Conservation (phyloP, 1,139 yeast species). For the Lodderomyces orthopsilosis region DNA sequence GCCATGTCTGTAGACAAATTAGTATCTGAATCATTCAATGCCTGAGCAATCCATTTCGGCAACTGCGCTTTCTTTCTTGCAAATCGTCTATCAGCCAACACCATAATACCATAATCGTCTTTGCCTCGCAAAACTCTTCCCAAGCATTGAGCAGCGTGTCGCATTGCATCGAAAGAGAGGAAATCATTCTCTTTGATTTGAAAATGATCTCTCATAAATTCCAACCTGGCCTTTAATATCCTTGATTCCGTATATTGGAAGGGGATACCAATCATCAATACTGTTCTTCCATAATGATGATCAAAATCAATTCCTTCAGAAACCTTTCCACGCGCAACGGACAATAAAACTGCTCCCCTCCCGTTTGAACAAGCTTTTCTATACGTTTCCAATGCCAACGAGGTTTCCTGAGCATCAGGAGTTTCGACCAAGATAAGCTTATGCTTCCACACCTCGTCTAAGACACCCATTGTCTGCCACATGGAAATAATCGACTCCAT, state of each 20-base stretch:
- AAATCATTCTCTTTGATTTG: conserved; percentile 93
- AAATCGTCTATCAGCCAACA: conserved; percentile 90
- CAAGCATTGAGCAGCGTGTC: conserved; percentile 98
- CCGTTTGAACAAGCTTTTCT: conserved; percentile 97
- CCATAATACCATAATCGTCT: conserved; percentile 98
- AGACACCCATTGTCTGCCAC: conserved; percentile 98
- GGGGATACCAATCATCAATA: conserved; percentile 97
- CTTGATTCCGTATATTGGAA: conserved; percentile 98
- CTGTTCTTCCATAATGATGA: conserved; percentile 97
- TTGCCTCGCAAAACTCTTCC: conserved; percentile 97
- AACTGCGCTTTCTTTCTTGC: conserved; percentile 80
- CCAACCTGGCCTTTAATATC: conserved; percentile 89
- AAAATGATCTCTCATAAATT: conserved; percentile 87
- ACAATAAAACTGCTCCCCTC: conserved; percentile 90
- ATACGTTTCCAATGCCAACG: conserved; percentile 90
- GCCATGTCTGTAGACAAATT: conserved; percentile 98
- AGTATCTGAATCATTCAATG: conserved; percentile 83
- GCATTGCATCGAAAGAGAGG: conserved; percentile 96
- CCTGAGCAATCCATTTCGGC: conserved; percentile 97
- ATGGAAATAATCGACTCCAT: conserved; percentile 97
- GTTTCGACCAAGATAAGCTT: conserved; percentile 95
- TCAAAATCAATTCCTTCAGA: conserved; percentile 99
- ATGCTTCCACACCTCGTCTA: conserved; percentile 98
- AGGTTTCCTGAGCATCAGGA: conserved; percentile 98
- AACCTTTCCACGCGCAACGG: conserved; percentile 98